Base-by-base conservation (phyloP, 495 filamentous ascomycete species). In the Penicillium psychrofluorescens region DNA sequence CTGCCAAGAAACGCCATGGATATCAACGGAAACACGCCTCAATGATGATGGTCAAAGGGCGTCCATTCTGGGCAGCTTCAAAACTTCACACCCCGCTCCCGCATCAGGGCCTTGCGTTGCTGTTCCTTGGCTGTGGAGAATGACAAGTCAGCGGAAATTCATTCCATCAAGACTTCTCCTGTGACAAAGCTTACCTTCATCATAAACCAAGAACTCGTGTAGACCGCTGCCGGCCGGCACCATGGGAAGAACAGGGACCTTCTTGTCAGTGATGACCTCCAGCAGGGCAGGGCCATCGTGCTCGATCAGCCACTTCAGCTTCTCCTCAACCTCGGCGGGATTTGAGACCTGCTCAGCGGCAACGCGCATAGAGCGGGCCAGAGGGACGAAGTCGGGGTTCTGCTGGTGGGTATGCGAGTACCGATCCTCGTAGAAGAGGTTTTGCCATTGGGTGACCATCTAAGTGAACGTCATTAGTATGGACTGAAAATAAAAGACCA, bases 201-300 rank as follows among this genome's bases (percentile, higher is more conserved):
- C 91, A 64, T 88, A 98, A 13, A 90, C 75, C 56, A 95, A 68
- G 71, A 97, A 95, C 67, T 98, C 94, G 59, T 97, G 88, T 51
- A 98, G 73, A 46, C 75, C 94, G 46, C 73, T 80, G 29, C 94
- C 92, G 29, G 76, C 81, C 15, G 90, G 90, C 38, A 98, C 92
- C 92, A 97, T 97, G 13, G 92, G 92, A 41, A 98, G 70, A 11
- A 98, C 94, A 36, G 94, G 90, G n/a, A 97, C 87, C 79, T 96
- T 95, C 76, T 95, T 90, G 57, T 76, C 74, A 38, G 74, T 75
- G 42, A 73, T 61, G 29, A 75, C 73, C 56, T 78, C 75, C 30
- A 88, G 70, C 49, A 92, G 71, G 22, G 85, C 83, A 35, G 87
- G 86, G 27, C 86, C 87, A 29, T 90, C 84, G 22, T 75, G 79